Conservation (phyloP, 345 rosid species). For the Hypericum androsaemum region DNA sequence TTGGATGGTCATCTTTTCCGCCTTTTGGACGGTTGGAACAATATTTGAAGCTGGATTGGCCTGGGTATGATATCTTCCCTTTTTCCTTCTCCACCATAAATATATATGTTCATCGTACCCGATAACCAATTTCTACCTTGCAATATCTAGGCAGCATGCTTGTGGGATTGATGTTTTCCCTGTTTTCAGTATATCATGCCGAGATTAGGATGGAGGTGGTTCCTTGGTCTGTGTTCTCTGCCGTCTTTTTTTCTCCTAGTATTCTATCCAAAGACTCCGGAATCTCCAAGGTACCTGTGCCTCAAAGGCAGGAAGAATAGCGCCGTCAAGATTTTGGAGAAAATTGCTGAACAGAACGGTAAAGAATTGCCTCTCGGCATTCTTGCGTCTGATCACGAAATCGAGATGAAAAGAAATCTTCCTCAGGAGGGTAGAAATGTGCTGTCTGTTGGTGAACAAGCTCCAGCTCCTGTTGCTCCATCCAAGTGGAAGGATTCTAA, state of each 20-base stretch:
- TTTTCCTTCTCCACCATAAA: too few relatives aligned
- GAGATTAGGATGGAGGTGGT: slow-evolving; percentile 6
- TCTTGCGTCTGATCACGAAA: slow-evolving; percentile 52
- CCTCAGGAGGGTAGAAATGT: slow-evolving; percentile 34
- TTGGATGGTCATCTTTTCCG: neutral
- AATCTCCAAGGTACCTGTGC: slow-evolving; percentile 20
- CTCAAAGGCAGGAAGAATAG: slow-evolving; percentile 11
- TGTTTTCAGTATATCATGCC: slow-evolving; percentile 16
- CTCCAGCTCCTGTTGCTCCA: slow-evolving; percentile 8
- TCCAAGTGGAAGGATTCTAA: slow-evolving; percentile 29
- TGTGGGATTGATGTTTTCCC: too few relatives aligned
- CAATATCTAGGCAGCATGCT: too few relatives aligned
- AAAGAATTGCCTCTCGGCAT: slow-evolving; percentile 28
- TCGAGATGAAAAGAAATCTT: slow-evolving; percentile 28
- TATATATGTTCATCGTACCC: too few relatives aligned
- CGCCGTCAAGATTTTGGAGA: slow-evolving; percentile 15
- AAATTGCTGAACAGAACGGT: slow-evolving; percentile 12
- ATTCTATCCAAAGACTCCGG: slow-evolving; percentile 9
- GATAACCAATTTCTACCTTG: too few relatives aligned
- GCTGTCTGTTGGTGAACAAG: slow-evolving; percentile 14
- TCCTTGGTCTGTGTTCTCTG: slow-evolving; percentile 13
- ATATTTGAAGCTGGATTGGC: neutral
- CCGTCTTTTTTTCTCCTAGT: slow-evolving; percentile 16
- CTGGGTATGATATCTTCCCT: neutral
- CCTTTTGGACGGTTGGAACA: slow-evolving; percentile 2